Base-by-base conservation (phyloP, 73 alveolate species). In the Strombidium stylifer region DNA sequence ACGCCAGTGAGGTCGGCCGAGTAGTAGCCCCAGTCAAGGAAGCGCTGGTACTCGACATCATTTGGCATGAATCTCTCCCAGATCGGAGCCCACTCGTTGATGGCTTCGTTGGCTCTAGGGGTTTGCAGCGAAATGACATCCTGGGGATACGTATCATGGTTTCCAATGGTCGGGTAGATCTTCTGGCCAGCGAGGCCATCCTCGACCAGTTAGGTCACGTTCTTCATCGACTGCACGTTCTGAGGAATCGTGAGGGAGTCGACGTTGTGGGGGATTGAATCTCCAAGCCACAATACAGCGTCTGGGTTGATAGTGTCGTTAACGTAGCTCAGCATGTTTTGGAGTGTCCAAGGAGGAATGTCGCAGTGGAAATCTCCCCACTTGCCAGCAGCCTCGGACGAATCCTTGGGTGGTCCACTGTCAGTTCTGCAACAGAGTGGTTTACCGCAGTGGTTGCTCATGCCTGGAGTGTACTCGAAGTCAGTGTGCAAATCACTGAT, bases 401-500 rank as follows among this genome's bases (percentile, higher is more conserved):
- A 59, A 23, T 85, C 86, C 26, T 69, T 62, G 14, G 96, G 86
- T 8, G 76, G 68, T n/a, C 95, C 95, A 55, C 73, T 84, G 21
- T 46, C 56, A n/a, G 73, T 82, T 46, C 93, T 53, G 73, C 98
- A 92, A 59, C 98, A 92, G 41, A 89, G 25, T 12, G 93, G 92
- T n/a, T 47, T 26, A 25, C 72, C 86, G 41, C 98, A 92, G 31
- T 69, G 50, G 26, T 88, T 84, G 10, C 58, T 75, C 2, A 93
- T 36, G 37, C 94, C 94, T 26, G 61, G 93, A 40, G 81, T 70
- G 66, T 93, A 93, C 10, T 66, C 74, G 62, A 82, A 61, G 73
- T 89, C 96, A 34, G 86, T 54, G 75, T 93, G 98, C 18, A 89
- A 78, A 82, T 93, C 98, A 12, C 95, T 71, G 51, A 93, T 81